Conservation (phyloP, 345 rosid genomes). For the Diplotaxis tenuifolia region DNA sequence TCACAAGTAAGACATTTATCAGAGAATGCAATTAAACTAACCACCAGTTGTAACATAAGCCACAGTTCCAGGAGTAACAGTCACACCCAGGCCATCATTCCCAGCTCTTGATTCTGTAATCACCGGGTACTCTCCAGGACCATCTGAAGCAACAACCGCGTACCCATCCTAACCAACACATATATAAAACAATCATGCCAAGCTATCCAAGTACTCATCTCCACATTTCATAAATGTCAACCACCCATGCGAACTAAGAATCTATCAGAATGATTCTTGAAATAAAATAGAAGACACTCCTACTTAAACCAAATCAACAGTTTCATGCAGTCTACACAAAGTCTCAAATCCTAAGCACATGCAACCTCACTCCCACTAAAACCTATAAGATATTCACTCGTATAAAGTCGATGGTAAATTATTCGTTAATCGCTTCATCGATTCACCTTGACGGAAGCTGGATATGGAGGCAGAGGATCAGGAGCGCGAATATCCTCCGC, state of each 20-base stretch:
- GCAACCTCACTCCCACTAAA: neutral
- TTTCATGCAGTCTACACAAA: neutral
- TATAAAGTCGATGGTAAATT: neutral
- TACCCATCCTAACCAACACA: conserved; percentile 71
- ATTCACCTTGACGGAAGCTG: conserved; percentile 80
- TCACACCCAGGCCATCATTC: conserved; percentile 80
- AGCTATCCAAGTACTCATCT: neutral
- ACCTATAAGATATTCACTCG: neutral
- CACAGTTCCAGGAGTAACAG: conserved; percentile 82
- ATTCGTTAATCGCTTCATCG: neutral
- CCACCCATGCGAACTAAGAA: conserved; percentile 4
- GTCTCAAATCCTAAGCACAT: neutral
- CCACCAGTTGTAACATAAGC: conserved; percentile 99
- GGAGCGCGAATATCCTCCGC: conserved; percentile 81
- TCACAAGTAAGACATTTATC: neutral
- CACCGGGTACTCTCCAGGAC: conserved; percentile 87
- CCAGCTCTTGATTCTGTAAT: conserved; percentile 96
- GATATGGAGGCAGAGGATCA: conserved; percentile 93
- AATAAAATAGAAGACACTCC: neutral
- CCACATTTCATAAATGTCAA: neutral
- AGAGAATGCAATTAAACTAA: conserved; percentile 24
- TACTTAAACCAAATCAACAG: conserved; percentile 4
- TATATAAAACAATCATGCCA: neutral
- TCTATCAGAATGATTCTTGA: neutral
- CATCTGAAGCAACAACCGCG: conserved; percentile 91